phyloP scores from a whole-genome alignment of 2,329 filamentous ascomycete species.

The Penicillium digitatum region DNA sequence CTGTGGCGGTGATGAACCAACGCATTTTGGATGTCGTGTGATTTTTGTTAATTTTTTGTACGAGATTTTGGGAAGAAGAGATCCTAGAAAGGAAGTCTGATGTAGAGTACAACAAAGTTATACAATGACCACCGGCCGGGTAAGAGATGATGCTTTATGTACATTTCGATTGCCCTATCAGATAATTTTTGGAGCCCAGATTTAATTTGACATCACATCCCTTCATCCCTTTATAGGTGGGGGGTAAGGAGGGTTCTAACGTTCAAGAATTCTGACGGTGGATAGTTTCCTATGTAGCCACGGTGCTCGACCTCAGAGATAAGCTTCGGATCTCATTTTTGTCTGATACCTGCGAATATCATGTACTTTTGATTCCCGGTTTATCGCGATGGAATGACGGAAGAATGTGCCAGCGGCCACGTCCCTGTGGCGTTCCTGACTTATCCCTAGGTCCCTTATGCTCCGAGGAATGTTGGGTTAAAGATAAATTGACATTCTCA shows the following conservation, averaged over 20 bases:
- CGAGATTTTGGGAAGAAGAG: neutral
- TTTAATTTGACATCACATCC: conserved; percentile 12
- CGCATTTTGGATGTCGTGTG: conserved; percentile 16
- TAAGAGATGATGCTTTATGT: conserved; percentile 7
- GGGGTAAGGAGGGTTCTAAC: conserved; percentile 9
- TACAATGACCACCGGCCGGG: neutral
- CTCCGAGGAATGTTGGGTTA: conserved; percentile 17
- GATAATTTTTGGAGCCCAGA: conserved; percentile 8
- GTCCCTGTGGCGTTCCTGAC: conserved; percentile 2
- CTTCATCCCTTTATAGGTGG: conserved; percentile 13
- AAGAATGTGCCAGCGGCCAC: conserved; percentile 21
- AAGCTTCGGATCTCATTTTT: conserved; percentile 17
- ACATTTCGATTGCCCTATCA: neutral
- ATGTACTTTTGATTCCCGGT: neutral
- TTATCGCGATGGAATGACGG: conserved; percentile 18
- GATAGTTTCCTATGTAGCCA: conserved; percentile 1
- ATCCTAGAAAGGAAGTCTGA: neutral
- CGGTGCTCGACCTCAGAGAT: neutral
- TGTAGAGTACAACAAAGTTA: neutral
- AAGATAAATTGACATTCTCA: neutral
- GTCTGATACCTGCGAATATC: neutral
- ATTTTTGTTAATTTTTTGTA: too few relatives aligned
- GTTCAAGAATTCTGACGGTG: conserved; percentile 15
- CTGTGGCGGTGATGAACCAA: conserved; percentile 14
- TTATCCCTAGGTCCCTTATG: conserved; percentile 17